Evolutionary conservation across 768 basidiomycete genomes (phyloP).

Genomic region (Lactarius sanguifluus): DNA sequence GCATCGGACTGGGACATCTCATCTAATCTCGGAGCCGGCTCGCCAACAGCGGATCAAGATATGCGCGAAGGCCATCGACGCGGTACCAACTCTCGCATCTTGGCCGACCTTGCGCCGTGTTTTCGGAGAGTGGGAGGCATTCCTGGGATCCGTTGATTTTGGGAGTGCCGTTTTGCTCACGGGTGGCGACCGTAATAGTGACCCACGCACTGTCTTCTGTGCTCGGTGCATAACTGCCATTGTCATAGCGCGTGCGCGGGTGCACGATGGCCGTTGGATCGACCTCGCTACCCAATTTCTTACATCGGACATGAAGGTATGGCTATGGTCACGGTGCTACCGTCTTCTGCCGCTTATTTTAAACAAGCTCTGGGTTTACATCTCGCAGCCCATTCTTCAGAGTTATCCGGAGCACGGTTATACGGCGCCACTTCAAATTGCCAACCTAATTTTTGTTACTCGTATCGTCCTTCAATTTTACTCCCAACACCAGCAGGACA

Average conservation of each 20-base stretch:
- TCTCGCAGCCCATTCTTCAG: not conserved
- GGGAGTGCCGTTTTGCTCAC: not conserved
- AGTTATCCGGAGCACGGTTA: not conserved
- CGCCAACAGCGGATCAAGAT: not conserved
- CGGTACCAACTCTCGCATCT: not conserved
- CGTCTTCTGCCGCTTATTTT: not conserved
- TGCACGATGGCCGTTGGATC: not conserved
- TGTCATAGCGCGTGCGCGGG: not conserved
- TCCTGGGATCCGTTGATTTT: not conserved
- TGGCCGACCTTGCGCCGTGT: not conserved
- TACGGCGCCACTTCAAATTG: not conserved
- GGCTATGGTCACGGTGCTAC: not conserved
- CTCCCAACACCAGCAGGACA: not conserved
- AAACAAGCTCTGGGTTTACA: not conserved
- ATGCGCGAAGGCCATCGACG: not conserved
- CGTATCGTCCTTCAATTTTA: not conserved
- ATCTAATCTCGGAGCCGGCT: not conserved
- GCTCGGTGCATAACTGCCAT: constrained; percentile 8
- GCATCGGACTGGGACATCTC: not conserved
- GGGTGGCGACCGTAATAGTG: not conserved
- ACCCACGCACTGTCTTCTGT: not conserved
- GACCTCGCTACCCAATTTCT: constrained; percentile 1
- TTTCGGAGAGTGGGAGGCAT: not conserved
- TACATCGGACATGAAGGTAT: not conserved
- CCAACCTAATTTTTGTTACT: constrained; percentile 2